A percentile compares a stretch with the other conserved stretches of the same genome.
Evolutionary conservation across 805 yeast genomes (phyloP).

Genomic region (Monosporozyma unispora): DNA sequence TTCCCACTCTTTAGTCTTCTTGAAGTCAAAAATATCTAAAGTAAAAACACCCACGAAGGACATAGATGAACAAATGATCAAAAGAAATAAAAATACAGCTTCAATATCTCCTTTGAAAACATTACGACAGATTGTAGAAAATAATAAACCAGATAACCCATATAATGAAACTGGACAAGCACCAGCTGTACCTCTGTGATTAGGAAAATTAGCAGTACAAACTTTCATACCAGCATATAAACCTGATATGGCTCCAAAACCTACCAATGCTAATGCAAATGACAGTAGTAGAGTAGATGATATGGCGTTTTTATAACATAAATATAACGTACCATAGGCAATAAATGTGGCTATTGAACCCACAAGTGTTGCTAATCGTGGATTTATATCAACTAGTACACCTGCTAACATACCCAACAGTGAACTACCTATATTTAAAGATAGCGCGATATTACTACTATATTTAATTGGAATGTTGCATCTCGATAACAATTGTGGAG

Average conservation of each 20-base stretch:
- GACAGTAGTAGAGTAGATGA: conserved; percentile 37
- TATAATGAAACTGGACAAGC: conserved; percentile 60
- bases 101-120: conserved; percentile 46
- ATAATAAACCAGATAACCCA: conserved; percentile 63
- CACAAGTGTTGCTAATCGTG: conserved; percentile 40
- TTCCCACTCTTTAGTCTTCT: not conserved
- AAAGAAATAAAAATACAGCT: conserved; percentile 47
- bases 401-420: conserved; percentile 69
- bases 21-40: conserved; percentile 3
- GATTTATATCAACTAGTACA: conserved; percentile 48
- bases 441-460: conserved; percentile 56
- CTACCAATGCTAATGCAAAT: conserved; percentile 43
- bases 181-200: conserved; percentile 61
- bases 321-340: conserved; percentile 46
- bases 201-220: conserved; percentile 52
- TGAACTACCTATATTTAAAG: conserved; percentile 56
- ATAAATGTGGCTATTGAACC: conserved; percentile 48
- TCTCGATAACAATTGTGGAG: conserved; percentile 56
- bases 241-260: conserved; percentile 56
- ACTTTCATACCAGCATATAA: conserved; percentile 48
- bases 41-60: conserved; percentile 29
- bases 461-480: conserved; percentile 51
- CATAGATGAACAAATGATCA: conserved; percentile 38
- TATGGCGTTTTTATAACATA: conserved; percentile 36
- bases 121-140: conserved; percentile 47